Percentiles rank a stretch among this genome's conserved stretches.
phyloP scores from a whole-genome alignment of 768 basidiomycete genomes.

The Lactifluus rugatus region DNA sequence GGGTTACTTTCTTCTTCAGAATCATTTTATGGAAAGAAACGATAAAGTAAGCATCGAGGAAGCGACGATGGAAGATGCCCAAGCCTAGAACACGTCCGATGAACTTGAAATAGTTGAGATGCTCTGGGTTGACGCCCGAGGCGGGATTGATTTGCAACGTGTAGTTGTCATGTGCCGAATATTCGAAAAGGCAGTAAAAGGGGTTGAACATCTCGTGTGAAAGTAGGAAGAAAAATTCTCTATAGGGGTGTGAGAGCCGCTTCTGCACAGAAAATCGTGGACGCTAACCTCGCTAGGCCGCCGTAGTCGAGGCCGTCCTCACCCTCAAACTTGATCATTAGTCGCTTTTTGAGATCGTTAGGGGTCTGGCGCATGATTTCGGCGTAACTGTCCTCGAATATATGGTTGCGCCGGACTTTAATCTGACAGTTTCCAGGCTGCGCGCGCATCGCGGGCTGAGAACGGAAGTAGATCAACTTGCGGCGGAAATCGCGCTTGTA shows the following conservation, averaged over 20 bases:
- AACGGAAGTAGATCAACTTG: conserved; percentile 99
- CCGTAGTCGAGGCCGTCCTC: conserved; percentile 99
- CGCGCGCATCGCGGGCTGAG: conserved; percentile 94
- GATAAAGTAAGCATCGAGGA: conserved; percentile 98
- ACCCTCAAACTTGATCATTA: conserved; percentile 99
- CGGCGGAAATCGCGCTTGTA: conserved; percentile 99
- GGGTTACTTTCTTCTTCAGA: conserved; percentile 90
- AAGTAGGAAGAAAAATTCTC: conserved; percentile 99
- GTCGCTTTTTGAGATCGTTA: conserved; percentile 93
- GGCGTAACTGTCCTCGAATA: conserved; percentile 98
- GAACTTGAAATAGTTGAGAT: conserved; percentile 99
- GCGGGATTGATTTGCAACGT: conserved; percentile 99
- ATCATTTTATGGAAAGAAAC: conserved; percentile 99
- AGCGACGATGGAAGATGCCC: conserved; percentile 97
- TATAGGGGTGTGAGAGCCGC: conserved; percentile 27
- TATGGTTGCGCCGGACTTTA: conserved; percentile 95
- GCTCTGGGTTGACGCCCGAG: conserved; percentile 96
- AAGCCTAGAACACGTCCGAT: conserved; percentile 93
- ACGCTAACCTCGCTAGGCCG: conserved; percentile 79
- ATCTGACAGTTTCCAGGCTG: conserved; percentile 99
- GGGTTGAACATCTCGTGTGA: conserved; percentile 99
- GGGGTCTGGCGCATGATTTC: conserved; percentile 99
- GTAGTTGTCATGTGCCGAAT: conserved; percentile 99
- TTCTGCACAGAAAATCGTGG: background rate
- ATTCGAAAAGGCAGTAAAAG: conserved; percentile 99